phyloP scores from a whole-genome alignment of 306 rosid genomes.

The Sicyos edulis region DNA sequence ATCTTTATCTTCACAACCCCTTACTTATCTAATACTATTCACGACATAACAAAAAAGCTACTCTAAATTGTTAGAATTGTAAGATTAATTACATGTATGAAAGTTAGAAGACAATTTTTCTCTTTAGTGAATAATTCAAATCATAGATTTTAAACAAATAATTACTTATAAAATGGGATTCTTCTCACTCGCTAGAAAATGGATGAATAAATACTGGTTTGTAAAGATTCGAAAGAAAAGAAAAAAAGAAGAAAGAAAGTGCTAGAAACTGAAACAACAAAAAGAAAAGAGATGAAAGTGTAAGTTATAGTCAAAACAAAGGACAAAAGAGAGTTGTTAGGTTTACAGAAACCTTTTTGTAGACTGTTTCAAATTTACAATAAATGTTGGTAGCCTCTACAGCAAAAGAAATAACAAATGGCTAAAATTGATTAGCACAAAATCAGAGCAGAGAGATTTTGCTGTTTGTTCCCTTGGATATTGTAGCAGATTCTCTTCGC shows the following conservation, averaged over 20 bases:
- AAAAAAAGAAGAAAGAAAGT: not conserved
- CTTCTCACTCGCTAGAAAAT: not conserved
- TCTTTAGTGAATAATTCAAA: too few relatives aligned
- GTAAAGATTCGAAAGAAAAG: not conserved
- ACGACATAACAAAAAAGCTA: too few relatives aligned
- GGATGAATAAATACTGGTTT: not conserved
- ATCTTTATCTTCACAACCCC: too few relatives aligned
- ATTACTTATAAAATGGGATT: not conserved
- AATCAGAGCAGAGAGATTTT: not conserved
- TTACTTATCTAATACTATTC: too few relatives aligned
- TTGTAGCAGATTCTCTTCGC: conserved; percentile 13
- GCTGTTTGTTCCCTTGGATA: conserved; percentile 11
- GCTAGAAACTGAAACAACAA: too few relatives aligned
- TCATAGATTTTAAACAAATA: not conserved
- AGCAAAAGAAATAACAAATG: not conserved
- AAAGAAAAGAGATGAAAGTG: too few relatives aligned
- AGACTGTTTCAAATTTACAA: conserved; percentile 12
- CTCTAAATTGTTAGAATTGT: too few relatives aligned
- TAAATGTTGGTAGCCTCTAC: conserved; percentile 10
- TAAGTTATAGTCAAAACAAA: conserved; percentile 20
- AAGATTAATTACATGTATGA: too few relatives aligned
- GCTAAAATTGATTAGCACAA: not conserved
- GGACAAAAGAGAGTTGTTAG: conserved; percentile 10
- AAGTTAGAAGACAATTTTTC: not conserved
- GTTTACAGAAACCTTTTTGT: conserved; percentile 13